phyloP scores from a whole-genome alignment of 2,329 filamentous ascomycete species.

The Phoma sp. region DNA sequence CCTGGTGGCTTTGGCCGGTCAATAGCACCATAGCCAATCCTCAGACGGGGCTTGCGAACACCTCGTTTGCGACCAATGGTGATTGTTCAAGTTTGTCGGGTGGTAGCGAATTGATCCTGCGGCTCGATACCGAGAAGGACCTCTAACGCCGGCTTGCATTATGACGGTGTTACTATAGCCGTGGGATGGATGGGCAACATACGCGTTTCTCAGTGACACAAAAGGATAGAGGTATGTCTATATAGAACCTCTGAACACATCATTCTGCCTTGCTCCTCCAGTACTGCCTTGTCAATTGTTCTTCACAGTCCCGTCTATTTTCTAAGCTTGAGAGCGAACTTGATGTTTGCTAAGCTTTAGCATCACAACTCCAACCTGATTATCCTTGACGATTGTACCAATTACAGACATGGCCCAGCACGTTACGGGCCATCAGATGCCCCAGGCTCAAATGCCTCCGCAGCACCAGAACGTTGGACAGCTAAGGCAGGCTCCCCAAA shows the following conservation, averaged over 20 bases:
- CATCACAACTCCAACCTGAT: background rate
- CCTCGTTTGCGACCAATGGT: constrained; percentile 22
- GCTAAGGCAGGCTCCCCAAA: constrained; percentile 21
- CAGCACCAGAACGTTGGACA: constrained; percentile 30
- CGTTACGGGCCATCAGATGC: constrained; percentile 21
- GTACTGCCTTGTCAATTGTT: constrained; percentile 15
- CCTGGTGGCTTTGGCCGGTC: constrained; percentile 34
- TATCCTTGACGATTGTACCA: no score
- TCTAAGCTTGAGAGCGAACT: background rate
- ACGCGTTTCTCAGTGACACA: constrained; percentile 15
- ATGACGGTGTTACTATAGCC: constrained; percentile 18
- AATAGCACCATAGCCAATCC: constrained; percentile 20
- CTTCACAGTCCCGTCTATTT: background rate
- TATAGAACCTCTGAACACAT: constrained; percentile 28
- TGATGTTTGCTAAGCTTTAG: constrained; percentile 3
- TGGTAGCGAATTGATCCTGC: constrained; percentile 6
- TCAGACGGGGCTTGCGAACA: constrained; percentile 23
- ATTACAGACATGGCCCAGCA: constrained; percentile 16
- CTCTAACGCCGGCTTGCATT: constrained; percentile 16
- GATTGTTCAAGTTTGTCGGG: constrained; percentile 8
- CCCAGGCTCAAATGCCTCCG: constrained; percentile 11
- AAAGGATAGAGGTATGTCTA: background rate
- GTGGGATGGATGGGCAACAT: constrained; percentile 10
- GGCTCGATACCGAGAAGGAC: constrained; percentile 15
- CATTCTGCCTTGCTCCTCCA: constrained; percentile 21